phyloP scores from a whole-genome alignment of 495 filamentous ascomycete species.

The Chaetomium tenue region DNA sequence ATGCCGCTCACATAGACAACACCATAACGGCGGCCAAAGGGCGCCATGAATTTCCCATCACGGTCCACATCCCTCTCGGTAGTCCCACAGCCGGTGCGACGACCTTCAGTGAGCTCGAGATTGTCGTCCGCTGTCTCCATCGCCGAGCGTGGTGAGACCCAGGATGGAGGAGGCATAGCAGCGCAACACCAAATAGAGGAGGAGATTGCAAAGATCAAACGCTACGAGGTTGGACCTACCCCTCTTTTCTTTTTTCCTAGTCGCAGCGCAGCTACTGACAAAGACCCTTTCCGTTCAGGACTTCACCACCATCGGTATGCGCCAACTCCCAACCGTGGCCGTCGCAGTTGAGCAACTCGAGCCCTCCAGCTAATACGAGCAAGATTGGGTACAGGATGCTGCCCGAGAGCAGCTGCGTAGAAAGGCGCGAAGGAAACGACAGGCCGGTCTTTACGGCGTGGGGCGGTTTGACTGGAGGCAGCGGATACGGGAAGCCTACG shows the following conservation, averaged over 20 bases:
- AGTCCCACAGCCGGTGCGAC: constrained; percentile 45
- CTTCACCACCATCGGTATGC: constrained; percentile 86
- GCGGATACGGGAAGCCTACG: constrained; percentile 81
- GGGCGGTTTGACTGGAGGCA: constrained; percentile 77
- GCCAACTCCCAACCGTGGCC: background rate
- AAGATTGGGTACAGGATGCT: constrained; percentile 97
- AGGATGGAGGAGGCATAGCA: constrained; percentile 39
- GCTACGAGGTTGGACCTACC: constrained; percentile 69
- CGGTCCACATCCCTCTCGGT: constrained; percentile 55
- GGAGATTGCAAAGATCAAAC: constrained; percentile 95
- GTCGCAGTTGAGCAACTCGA: background rate
- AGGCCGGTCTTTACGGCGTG: constrained; percentile 71
- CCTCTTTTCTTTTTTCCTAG: background rate
- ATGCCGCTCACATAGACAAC: constrained; percentile 29
- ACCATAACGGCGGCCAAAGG: constrained; percentile 27
- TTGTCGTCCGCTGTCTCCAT: constrained; percentile 67
- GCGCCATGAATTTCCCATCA: constrained; percentile 37
- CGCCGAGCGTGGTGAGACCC: constrained; percentile 58
- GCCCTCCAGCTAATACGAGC: constrained; percentile 19
- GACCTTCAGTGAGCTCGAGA: constrained; percentile 65
- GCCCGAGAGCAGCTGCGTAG: constrained; percentile 83
- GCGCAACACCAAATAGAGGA: constrained; percentile 72
- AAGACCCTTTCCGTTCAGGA: constrained; percentile 36
- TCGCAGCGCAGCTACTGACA: constrained; percentile 10
- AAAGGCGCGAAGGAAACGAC: constrained; percentile 68